Conservation (phyloP, 345 rosid species). For the Eucalyptus polyanthemos region DNA sequence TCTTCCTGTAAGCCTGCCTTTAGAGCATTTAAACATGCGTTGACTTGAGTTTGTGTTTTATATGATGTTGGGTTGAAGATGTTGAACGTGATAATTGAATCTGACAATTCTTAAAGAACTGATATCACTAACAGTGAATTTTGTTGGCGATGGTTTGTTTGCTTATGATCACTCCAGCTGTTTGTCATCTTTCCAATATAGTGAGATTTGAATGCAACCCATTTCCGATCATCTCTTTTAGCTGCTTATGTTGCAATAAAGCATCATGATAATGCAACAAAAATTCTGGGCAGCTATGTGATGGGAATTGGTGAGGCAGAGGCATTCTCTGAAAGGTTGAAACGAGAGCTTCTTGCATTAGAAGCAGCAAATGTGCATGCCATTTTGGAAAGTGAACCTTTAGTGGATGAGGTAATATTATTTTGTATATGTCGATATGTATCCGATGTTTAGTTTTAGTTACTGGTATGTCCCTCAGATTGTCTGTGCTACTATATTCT, state of each 20-base stretch:
- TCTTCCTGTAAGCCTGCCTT: background rate
- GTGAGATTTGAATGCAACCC: background rate
- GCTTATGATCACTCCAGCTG: background rate
- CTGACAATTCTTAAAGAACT: background rate
- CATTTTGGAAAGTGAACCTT: constrained; percentile 90
- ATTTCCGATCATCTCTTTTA: background rate
- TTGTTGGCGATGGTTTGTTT: background rate
- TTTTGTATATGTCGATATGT: background rate
- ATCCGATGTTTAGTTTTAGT: background rate
- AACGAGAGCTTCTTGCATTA: constrained; percentile 93
- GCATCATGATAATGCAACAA: background rate
- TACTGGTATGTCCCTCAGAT: background rate
- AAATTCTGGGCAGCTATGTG: constrained; percentile 56
- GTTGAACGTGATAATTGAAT: background rate
- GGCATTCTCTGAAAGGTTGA: constrained; percentile 96
- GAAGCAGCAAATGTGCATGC: constrained; percentile 99
- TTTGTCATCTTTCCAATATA: background rate
- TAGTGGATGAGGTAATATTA: constrained; percentile 70
- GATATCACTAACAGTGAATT: background rate
- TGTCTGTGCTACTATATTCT: background rate
- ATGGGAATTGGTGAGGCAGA: constrained; percentile 99
- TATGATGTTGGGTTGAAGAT: background rate
- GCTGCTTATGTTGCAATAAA: background rate
- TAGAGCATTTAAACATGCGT: background rate
- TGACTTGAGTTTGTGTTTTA: background rate